These are phyloP conservation scores for Dactylellina cionopaga DNA, from an alignment of 2,329 filamentous ascomycete species.

Conservation along the genomic window DNA sequence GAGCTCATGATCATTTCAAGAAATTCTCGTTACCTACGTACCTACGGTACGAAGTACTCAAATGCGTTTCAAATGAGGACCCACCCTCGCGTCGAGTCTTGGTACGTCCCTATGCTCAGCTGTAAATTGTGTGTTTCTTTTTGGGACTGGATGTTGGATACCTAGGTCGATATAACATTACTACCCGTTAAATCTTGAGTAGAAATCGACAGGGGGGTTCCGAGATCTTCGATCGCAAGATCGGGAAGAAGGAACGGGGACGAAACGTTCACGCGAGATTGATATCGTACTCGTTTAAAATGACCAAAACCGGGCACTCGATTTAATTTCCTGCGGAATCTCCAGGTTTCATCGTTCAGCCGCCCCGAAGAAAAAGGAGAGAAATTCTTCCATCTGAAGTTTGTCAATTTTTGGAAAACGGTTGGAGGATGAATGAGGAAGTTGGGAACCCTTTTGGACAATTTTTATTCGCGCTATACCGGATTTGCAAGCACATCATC, in stretches of 20 bases:
- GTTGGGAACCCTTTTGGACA: constrained; percentile 20
- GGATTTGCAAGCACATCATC: constrained; percentile 22
- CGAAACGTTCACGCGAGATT: constrained; percentile 48
- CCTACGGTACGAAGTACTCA: neutral
- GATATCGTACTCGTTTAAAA: constrained; percentile 35
- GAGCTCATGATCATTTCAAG: constrained; percentile 6
- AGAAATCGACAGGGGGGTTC: constrained; percentile 43
- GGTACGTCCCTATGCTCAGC: neutral
- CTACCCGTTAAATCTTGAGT: constrained; percentile 40
- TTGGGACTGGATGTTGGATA: constrained; percentile 15
- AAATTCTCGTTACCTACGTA: too few relatives aligned
- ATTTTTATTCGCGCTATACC: constrained; percentile 27
- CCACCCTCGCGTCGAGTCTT: neutral
- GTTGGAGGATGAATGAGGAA: constrained; percentile 17
- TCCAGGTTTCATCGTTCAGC: constrained; percentile 35
- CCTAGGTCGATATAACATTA: constrained; percentile 34
- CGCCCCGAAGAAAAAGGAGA: constrained; percentile 37
- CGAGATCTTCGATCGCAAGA: constrained; percentile 51
- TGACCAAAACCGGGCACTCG: constrained; percentile 25
- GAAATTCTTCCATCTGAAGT: constrained; percentile 47
- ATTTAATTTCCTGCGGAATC: constrained; percentile 32
- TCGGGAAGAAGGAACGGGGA: constrained; percentile 50
- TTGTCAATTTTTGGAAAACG: constrained; percentile 48
- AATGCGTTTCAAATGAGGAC: constrained; percentile 6
- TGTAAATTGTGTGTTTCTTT: constrained; percentile 16